phyloP scores from a whole-genome alignment of 305 asterid species.

The Solanum hybrid region DNA sequence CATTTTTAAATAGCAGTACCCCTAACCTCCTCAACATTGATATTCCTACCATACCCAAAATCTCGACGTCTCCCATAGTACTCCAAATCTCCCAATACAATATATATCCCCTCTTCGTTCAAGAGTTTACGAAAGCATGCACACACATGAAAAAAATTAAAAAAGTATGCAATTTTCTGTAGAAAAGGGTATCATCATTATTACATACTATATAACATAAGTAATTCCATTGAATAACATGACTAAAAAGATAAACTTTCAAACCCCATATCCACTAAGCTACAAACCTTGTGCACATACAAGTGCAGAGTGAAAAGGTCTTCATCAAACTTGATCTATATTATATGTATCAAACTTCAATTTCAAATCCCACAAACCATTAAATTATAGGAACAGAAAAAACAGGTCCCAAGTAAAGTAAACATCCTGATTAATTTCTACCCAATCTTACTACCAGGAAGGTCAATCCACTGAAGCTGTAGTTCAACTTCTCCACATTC shows the following conservation, averaged over 20 bases:
- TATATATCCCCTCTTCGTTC: neutral
- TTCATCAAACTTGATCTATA: neutral
- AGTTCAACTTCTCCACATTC: conserved; percentile 23
- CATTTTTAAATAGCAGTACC: neutral
- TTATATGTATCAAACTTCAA: neutral
- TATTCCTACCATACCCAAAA: neutral
- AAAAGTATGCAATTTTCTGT: neutral
- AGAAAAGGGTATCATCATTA: neutral
- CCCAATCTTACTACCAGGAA: conserved; percentile 11
- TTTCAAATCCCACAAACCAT: neutral
- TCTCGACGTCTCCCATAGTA: neutral
- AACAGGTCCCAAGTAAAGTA: neutral
- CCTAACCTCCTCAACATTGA: neutral
- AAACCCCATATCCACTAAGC: neutral
- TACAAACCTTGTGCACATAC: neutral
- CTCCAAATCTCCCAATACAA: neutral
- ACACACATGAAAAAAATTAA: neutral
- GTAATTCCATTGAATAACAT: neutral
- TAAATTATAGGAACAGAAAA: neutral
- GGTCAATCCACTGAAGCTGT: conserved; percentile 19
- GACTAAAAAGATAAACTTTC: neutral
- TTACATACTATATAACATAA: neutral
- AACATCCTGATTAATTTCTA: conserved; percentile 3
- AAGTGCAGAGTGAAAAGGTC: neutral
- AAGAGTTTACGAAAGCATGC: neutral